Conservation (phyloP, 306 rosid genomes). For the Oxytropis ochrocephala region DNA sequence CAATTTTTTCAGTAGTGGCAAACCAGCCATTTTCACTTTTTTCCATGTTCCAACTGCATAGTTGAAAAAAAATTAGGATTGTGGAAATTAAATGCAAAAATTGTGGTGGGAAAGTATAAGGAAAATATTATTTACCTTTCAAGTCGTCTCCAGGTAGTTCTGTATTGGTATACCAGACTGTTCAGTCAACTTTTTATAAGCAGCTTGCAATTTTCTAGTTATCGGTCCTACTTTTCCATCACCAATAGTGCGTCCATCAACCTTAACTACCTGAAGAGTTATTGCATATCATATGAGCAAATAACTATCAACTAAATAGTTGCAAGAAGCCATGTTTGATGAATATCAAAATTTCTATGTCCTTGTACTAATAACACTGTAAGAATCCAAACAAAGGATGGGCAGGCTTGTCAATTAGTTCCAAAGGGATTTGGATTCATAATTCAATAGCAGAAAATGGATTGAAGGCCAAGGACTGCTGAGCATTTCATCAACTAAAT, state of each 20-base stretch:
- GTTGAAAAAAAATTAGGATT: background rate
- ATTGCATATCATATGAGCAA: background rate
- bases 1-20: background rate
- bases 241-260: constrained; percentile 82
- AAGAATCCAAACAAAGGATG: background rate
- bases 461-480: background rate
- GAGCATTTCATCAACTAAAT: background rate
- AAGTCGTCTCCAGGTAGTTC: constrained; percentile 14
- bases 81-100: background rate
- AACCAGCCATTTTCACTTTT: background rate
- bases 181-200: constrained; percentile 62
- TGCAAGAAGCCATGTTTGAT: background rate
- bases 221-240: constrained; percentile 71
- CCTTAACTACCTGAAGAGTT: constrained; percentile 64
- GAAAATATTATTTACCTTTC: constrained; percentile 10
- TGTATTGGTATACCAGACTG: constrained; percentile 58
- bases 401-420: background rate
- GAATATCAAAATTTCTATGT: background rate
- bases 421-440: background rate
- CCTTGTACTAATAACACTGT: background rate
- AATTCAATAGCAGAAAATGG: background rate
- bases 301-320: background rate
- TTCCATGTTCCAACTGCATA: constrained; percentile 9
- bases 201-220: constrained; percentile 61
- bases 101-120: background rate